Evolutionary conservation across 2,329 filamentous ascomycete species (phyloP).

Genomic region (Didymellaceae sp.): DNA sequence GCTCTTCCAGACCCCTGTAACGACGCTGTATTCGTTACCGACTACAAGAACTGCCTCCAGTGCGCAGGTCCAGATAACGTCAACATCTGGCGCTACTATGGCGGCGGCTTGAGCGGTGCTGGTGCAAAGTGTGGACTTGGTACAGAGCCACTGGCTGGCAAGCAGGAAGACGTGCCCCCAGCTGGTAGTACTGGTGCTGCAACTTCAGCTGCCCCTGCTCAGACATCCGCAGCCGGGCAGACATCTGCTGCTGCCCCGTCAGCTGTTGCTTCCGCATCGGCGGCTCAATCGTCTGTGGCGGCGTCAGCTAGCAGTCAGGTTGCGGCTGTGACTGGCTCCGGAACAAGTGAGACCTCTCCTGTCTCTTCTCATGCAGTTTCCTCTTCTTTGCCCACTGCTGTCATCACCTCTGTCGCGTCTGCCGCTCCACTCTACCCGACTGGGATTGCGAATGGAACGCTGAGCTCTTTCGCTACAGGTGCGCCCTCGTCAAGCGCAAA

Average conservation of each 20-base stretch:
- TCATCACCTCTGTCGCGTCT: background rate
- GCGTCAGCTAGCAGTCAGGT: background rate
- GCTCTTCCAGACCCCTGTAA: constrained; percentile 43
- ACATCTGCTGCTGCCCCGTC: background rate
- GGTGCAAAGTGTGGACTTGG: constrained; percentile 33
- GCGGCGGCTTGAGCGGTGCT: constrained; percentile 43
- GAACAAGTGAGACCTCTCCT: constrained; percentile 7
- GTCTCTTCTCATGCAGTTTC: constrained; percentile 6
- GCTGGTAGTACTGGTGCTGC: constrained; percentile 17
- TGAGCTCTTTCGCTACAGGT: constrained; percentile 13
- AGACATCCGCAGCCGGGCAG: constrained; percentile 14
- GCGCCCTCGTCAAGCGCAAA: constrained; percentile 18
- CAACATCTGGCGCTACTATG: constrained; percentile 56
- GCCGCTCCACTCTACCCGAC: background rate
- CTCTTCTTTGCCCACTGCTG: constrained; percentile 1
- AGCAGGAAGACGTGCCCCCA: constrained; percentile 26
- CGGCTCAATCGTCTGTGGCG: constrained; percentile 8
- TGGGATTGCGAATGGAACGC: background rate
- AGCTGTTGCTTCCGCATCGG: constrained; percentile 3
- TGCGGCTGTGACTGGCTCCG: background rate
- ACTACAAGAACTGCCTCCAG: constrained; percentile 54
- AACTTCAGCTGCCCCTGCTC: constrained; percentile 12
- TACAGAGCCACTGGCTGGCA: constrained; percentile 24
- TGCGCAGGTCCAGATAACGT: constrained; percentile 53
- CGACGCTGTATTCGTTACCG: constrained; percentile 49